Base-by-base conservation (phyloP, 1,139 yeast genomes). In the Sugiyamaella novakii region DNA sequence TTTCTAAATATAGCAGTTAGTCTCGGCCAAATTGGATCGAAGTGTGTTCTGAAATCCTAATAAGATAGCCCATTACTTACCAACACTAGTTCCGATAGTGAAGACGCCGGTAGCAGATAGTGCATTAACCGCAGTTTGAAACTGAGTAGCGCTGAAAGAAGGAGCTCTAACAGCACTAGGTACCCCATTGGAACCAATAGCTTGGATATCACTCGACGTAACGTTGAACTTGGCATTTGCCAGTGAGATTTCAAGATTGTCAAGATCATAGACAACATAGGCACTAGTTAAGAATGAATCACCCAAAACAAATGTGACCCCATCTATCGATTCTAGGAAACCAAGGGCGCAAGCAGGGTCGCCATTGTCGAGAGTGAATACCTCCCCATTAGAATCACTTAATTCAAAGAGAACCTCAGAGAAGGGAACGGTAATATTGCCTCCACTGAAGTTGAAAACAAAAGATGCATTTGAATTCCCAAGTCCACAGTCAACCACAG, bases 241-340 rank as follows among this genome's bases (percentile, higher is more conserved):
- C 43, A 88, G 53, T 0, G 82, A 81, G 28, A 87, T 73, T 60
- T 82, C 79, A 47, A 71, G 66, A 58, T 77, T 78, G 24, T 84
- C 89, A 52, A 85, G 70, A 64, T 87, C 89, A 58, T 78, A 87
- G 37, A 85, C 95, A 43, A 83, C 77, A 62, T 87, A 87, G 18
- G 84, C 87, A 46, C 78, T 74, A 50, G 86, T 75, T 59, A 87
- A 68, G 65, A 87, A 81, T 27, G 81, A 78, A 64, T 86, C 95
- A 36, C 95, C 96, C 8, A 86, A 65, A 14, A 78, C 73, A 36
- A 43, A 37, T 4, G 18, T 5, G 35, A 36, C 37, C 15, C 37
- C 38, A 5, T 40, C 47, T 5, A 19, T 30, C 10, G 49, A 30
- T 2, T 35, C 15, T 21, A 18, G 30, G 11, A 46, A 14, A 10